Conservation (phyloP, 1,284 basidiomycete species). For the Moesziomyces parantarcticus region DNA sequence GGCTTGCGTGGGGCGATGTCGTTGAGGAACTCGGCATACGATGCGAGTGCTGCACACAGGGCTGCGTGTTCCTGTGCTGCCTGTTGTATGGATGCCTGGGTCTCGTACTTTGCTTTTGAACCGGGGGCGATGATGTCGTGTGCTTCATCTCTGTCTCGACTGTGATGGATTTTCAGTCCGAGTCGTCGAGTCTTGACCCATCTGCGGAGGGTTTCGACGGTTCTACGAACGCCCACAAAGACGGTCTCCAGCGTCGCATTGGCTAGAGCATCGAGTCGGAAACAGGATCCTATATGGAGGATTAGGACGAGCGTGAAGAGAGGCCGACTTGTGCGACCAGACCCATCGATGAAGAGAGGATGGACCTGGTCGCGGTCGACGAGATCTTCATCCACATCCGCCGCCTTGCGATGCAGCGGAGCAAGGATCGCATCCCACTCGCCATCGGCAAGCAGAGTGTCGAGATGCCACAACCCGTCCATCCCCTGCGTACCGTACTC, state of each 20-base stretch:
- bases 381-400: constrained; percentile 22
- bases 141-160: constrained; percentile 6
- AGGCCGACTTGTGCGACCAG: constrained; percentile 16
- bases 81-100: constrained; percentile 28
- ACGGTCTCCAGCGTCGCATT: not conserved
- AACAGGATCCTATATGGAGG: not conserved
- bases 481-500: not conserved
- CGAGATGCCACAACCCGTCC: constrained; percentile 4
- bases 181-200: not conserved
- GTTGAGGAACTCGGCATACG: constrained; percentile 8
- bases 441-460: not conserved
- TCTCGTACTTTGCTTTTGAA: not conserved
- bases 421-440: not conserved
- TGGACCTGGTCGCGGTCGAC: constrained; percentile 23
- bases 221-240: too few species aligned
- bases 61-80: constrained; percentile 37
- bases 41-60: not conserved
- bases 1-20: not conserved
- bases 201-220: constrained; percentile 4
- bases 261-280: not conserved
- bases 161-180: not conserved
- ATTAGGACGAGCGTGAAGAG: constrained; percentile 24
- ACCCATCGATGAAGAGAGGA: constrained; percentile 28
- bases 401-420: too few species aligned
- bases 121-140: constrained; percentile 3